Base-by-base conservation (phyloP, 2,329 filamentous ascomycete species). In the Cordyceps javanica region DNA sequence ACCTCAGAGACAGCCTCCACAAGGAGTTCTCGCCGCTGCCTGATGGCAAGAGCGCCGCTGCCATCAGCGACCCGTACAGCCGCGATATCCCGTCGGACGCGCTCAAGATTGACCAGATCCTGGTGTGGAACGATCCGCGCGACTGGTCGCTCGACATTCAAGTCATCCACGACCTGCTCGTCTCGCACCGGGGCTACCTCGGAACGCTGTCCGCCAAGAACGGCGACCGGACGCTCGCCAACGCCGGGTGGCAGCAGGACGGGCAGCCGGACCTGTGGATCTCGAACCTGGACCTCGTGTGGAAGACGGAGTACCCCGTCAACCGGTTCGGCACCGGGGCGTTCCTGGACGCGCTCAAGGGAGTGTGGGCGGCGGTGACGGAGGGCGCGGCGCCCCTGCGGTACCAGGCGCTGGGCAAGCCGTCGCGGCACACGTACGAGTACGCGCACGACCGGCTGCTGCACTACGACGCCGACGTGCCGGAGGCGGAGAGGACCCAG, bases 71-170 rank as follows among this genome's bases (percentile, higher is more conserved):
- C 10, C 65, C 70, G 6, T 70, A 71, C 58, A 68, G 70, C 41
- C 65, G 60, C 8, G 60, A 63, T 67, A 76, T 72, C 61, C 73
- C 60, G 54, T 67, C 56, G 0, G 67, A 75, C 10, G 72, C 77
- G 10, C 79, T 93, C 49, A 91, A 90, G 65, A 88, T 99, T 64
- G 91, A 96, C 67, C 91, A 92, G 28, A 84, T 97, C 28, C 88
- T 97, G 66, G 88, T 97, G 7, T 97, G 93, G 80, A 96, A 96
- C 70, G 94, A 97, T 72, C 92, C 94, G 3, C 84, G 94, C 57
- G 94, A 99, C 75, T 99, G 94, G 94, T 91, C 89, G 1, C 80
- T 97, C 10, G 93, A 97, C 70, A 85, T 85, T 2, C 89, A 96
- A 68, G 76, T 97, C 64, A 88, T 97, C 58, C 68, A 88, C 55